Percentiles rank a stretch among this genome's conserved stretches.
Conservation (phyloP, 2,329 filamentous ascomycete genomes). For the Zalaria obscura region DNA sequence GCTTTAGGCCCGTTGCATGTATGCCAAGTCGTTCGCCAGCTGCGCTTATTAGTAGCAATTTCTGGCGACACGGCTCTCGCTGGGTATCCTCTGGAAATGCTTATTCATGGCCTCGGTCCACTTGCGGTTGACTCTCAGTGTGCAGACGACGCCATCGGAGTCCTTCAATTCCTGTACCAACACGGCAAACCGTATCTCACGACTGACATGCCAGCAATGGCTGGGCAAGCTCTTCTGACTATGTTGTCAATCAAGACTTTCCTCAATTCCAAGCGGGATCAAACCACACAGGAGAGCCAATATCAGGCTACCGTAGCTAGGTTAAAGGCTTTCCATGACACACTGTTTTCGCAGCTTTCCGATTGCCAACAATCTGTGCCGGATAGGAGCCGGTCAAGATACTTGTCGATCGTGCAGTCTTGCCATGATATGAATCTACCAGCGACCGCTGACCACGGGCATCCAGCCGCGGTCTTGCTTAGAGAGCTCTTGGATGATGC, state of each 20-base stretch:
- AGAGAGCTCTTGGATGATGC: slow-evolving; percentile 69
- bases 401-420: slow-evolving; percentile 56
- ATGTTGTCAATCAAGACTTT: slow-evolving; percentile 68
- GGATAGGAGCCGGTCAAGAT: slow-evolving; percentile 20
- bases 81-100: slow-evolving; percentile 81
- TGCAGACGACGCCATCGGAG: slow-evolving; percentile 76
- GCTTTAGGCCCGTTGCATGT: slow-evolving; percentile 77
- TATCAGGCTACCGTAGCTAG: slow-evolving; percentile 64
- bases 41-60: slow-evolving; percentile 67
- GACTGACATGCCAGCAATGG: slow-evolving; percentile 58
- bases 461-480: slow-evolving; percentile 66
- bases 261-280: slow-evolving; percentile 58
- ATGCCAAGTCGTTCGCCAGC: slow-evolving; percentile 72
- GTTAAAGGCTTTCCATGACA: slow-evolving; percentile 60
- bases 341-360: slow-evolving; percentile 59
- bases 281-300: slow-evolving; percentile 73
- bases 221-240: slow-evolving; percentile 66
- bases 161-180: slow-evolving; percentile 70
- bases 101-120: slow-evolving; percentile 63
- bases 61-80: slow-evolving; percentile 56
- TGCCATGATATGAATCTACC: slow-evolving; percentile 52
- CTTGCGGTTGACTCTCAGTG: slow-evolving; percentile 76
- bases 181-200: slow-evolving; percentile 52
- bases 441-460: slow-evolving; percentile 55
- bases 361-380: slow-evolving; percentile 28